Evolutionary conservation across 208 protist species (phyloP).

Genomic region (Trypanosoma avium): DNA sequence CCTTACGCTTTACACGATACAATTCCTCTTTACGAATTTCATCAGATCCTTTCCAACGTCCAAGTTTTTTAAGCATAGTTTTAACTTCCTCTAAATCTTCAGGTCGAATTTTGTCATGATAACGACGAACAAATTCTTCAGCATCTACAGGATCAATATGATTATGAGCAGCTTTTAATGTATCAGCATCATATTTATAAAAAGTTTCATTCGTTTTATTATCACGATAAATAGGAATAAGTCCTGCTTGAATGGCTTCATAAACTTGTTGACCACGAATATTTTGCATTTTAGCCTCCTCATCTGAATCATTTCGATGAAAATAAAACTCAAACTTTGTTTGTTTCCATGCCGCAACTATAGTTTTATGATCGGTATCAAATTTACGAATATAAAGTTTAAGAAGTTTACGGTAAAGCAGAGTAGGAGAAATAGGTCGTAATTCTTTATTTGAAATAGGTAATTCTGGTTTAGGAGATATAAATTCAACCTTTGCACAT

Average conservation of each 20-base stretch:
- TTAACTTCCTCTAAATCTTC: slow-evolving; percentile 71
- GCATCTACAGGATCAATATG: slow-evolving; percentile 75
- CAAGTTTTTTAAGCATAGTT: slow-evolving; percentile 61
- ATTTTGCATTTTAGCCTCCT: slow-evolving; percentile 68
- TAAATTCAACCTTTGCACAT: slow-evolving; percentile 63
- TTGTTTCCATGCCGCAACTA: slow-evolving; percentile 83
- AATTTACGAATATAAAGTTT: slow-evolving; percentile 88
- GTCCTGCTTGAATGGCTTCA: slow-evolving; percentile 69
- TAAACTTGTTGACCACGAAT: slow-evolving; percentile 76
- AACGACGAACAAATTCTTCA: slow-evolving; percentile 82
- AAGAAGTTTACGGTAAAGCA: slow-evolving; percentile 77
- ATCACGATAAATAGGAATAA: slow-evolving; percentile 75
- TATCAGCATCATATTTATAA: slow-evolving; percentile 80
- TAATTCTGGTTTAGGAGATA: slow-evolving; percentile 61
- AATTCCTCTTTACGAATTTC: slow-evolving; percentile 68
- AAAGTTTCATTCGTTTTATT: slow-evolving; percentile 70
- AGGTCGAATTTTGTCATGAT: slow-evolving; percentile 75
- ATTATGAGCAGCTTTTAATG: slow-evolving; percentile 78
- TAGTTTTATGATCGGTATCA: slow-evolving; percentile 83
- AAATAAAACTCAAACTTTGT: slow-evolving; percentile 89
- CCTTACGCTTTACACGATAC: slow-evolving; percentile 64
- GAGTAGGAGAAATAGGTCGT: slow-evolving; percentile 47
- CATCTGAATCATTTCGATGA: slow-evolving; percentile 39
- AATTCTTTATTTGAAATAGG: slow-evolving; percentile 56
- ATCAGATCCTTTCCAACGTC: slow-evolving; percentile 75